Percentiles rank a stretch among this genome's conserved stretches.
Conservation (phyloP, 169 alveolate genomes). For the Plasmodium vivax region DNA sequence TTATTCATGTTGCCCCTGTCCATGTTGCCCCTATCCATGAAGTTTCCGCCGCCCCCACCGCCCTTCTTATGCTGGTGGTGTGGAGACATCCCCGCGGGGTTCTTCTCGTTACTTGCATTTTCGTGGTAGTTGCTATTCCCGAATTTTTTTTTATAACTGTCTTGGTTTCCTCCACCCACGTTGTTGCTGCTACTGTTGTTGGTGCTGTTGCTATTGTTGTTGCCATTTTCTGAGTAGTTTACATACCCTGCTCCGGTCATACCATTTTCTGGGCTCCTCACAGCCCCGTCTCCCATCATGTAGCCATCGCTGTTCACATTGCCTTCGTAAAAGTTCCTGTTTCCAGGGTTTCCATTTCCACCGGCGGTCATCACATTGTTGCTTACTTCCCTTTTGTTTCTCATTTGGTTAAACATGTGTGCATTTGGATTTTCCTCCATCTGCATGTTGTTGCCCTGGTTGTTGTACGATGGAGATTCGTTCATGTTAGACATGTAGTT, state of each 20-base stretch:
- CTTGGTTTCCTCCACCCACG: neutral
- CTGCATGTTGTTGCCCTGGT: neutral
- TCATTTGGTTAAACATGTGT: constrained; percentile 28
- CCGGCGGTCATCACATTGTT: constrained; percentile 5
- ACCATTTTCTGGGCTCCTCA: constrained; percentile 3
- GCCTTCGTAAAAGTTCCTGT: neutral
- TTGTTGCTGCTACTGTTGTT: neutral
- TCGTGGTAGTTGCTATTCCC: constrained; percentile 29
- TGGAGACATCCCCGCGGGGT: neutral
- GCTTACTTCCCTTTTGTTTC: constrained; percentile 47
- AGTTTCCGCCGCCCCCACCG: neutral
- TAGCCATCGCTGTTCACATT: constrained; percentile 4
- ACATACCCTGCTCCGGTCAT: neutral
- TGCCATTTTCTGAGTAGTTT: constrained; percentile 13
- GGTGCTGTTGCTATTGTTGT: neutral
- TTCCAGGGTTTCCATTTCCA: neutral
- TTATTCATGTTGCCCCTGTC: neutral
- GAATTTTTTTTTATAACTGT: constrained; percentile 25
- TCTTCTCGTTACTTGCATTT: constrained; percentile 12
- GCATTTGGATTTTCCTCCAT: constrained; percentile 8
- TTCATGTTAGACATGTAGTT: constrained; percentile 14
- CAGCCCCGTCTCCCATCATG: neutral
- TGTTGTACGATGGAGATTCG: constrained; percentile 4
- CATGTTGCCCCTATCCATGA: neutral
- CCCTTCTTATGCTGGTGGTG: constrained; percentile 36